Evolutionary conservation across 2,329 filamentous ascomycete genomes (phyloP).

Genomic region (Exutisphaerella laricina): DNA sequence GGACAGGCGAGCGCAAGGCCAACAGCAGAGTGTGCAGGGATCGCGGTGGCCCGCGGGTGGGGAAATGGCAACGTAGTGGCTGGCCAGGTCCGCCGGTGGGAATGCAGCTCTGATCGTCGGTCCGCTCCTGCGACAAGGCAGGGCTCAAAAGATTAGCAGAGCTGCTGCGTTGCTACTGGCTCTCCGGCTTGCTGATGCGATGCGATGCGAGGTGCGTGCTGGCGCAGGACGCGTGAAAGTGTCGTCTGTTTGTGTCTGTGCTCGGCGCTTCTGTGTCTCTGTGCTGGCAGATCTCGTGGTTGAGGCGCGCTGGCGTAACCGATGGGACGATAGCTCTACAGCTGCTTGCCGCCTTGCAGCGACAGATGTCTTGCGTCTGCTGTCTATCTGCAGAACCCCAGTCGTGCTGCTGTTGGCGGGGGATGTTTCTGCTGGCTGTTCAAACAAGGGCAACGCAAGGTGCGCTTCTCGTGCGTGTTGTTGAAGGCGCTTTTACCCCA

Average conservation of each 20-base stretch:
- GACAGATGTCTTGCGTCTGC: conserved; percentile 9
- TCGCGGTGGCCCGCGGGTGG: conserved; percentile 12
- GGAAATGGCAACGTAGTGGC: conserved; percentile 16
- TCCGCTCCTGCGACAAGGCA: conserved; percentile 10
- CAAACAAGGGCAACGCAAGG: background rate
- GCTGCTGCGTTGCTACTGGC: conserved; percentile 1
- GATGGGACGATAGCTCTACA: background rate
- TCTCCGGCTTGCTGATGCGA: background rate
- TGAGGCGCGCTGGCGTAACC: background rate
- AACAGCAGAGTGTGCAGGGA: conserved; percentile 14
- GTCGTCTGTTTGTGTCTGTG: background rate
- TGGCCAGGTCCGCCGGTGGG: conserved; percentile 13
- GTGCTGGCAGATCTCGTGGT: background rate
- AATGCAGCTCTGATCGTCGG: conserved; percentile 17
- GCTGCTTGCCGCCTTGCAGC: conserved; percentile 4
- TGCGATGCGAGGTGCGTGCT: background rate
- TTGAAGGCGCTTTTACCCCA: too few relatives aligned
- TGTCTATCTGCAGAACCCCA: background rate
- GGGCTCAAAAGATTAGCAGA: conserved; percentile 4
- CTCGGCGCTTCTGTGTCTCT: background rate
- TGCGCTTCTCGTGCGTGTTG: too few relatives aligned
- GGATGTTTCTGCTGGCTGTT: background rate
- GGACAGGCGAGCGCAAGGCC: conserved; percentile 13
- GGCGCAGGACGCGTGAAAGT: too few relatives aligned
- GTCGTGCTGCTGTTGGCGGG: background rate